These are phyloP conservation scores for Fragaria iinumae DNA, from an alignment of 306 rosid species.

Conservation along the genomic window DNA sequence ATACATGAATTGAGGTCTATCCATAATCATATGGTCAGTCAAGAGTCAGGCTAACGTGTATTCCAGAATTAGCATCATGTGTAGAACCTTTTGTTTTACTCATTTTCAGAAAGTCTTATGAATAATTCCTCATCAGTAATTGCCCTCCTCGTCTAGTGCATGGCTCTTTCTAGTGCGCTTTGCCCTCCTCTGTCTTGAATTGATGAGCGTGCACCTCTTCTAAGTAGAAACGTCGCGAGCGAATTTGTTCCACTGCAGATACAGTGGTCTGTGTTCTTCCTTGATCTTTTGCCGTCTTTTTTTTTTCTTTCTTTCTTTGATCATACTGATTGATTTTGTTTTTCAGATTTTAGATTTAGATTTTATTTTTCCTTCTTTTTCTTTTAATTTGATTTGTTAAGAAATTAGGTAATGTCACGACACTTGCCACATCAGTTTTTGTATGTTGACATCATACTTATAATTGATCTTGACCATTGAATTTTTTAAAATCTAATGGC, in stretches of 20 bases:
- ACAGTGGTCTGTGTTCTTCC: conserved; percentile 95
- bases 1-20: neutral
- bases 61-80: neutral
- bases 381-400: neutral
- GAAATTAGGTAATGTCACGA: too few relatives aligned
- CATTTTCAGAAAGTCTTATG: conserved; percentile 59
- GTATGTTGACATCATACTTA: too few relatives aligned
- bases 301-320: too few relatives aligned
- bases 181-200: conserved; percentile 78
- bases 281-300: conserved; percentile 21
- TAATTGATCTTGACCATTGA: too few relatives aligned
- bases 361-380: too few relatives aligned
- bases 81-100: conserved; percentile 24
- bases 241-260: conserved; percentile 57
- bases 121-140: conserved; percentile 88
- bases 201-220: conserved; percentile 88
- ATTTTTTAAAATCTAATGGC: too few relatives aligned
- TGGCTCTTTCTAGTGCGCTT: conserved; percentile 82
- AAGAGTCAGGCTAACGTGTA: neutral
- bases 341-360: too few relatives aligned
- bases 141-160: conserved; percentile 76
- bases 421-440: too few relatives aligned
- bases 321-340: too few relatives aligned
- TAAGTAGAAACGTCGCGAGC: conserved; percentile 74
- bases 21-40: neutral